These are phyloP conservation scores for Gracilaria caudata DNA, from an alignment of 23 red algal genomes.

Conservation along the genomic window DNA sequence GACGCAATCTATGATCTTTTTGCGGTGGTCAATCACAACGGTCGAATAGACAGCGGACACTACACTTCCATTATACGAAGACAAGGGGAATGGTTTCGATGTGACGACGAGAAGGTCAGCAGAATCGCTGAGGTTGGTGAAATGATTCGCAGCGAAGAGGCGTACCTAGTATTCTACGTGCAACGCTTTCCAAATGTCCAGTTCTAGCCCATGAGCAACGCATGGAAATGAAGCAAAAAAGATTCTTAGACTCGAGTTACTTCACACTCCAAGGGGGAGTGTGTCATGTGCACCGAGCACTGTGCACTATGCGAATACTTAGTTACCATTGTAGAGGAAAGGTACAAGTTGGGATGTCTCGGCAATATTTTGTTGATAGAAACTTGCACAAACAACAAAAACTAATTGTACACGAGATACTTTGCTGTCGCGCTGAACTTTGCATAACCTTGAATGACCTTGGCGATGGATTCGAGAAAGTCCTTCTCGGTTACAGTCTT, in stretches of 20 bases:
- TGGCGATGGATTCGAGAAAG: slow-evolving; percentile 97
- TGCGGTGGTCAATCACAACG: slow-evolving; percentile 85
- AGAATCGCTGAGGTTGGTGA: slow-evolving; percentile 33
- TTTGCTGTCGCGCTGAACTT: slow-evolving; percentile 93
- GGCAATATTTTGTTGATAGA: slow-evolving; percentile 30
- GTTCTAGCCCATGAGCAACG: slow-evolving; percentile 12
- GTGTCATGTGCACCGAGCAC: no score
- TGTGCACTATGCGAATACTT: neutral
- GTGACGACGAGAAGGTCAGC: slow-evolving; percentile 88
- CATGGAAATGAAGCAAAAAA: neutral
- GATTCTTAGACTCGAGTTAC: neutral
- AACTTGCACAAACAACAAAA: slow-evolving; percentile 23
- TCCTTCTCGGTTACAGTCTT: slow-evolving; percentile 99
- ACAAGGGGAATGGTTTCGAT: slow-evolving; percentile 79
- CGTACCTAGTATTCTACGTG: slow-evolving; percentile 80
- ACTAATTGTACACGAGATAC: slow-evolving; percentile 98
- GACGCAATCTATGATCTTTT: slow-evolving; percentile 87
- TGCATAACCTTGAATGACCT: slow-evolving; percentile 97
- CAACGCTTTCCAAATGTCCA: slow-evolving; percentile 70
- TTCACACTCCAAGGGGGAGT: neutral
- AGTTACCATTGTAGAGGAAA: neutral
- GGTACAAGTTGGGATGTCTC: neutral
- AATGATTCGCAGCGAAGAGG: slow-evolving; percentile 65
- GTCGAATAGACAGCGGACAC: slow-evolving; percentile 92
- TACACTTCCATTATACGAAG: slow-evolving; percentile 83